phyloP scores from a whole-genome alignment of 208 protist genomes.

The Leishmania guyanensis region DNA sequence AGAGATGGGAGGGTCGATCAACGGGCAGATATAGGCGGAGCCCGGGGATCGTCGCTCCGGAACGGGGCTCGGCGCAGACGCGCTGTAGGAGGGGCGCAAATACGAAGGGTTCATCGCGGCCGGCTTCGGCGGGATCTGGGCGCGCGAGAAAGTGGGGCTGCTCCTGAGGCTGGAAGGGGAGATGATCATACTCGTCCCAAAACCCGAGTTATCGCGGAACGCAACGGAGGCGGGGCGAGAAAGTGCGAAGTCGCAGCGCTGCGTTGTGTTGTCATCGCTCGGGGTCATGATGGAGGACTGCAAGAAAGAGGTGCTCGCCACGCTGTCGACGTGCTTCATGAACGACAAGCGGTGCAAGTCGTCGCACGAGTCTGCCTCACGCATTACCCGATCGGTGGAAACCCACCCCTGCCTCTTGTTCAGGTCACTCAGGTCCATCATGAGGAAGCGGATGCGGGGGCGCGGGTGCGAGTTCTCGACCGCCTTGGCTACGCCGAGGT shows the following conservation, averaged over 20 bases:
- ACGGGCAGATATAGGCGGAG: constrained; percentile 5
- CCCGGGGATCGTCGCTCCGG: constrained; percentile 12
- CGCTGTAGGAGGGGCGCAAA: constrained; percentile 17
- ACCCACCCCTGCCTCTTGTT: constrained; percentile 60
- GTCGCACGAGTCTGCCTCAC: constrained; percentile 40
- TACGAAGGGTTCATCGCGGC: constrained; percentile 8
- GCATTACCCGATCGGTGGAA: constrained; percentile 29
- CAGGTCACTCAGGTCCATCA: constrained; percentile 81
- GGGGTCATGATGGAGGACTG: constrained; percentile 37
- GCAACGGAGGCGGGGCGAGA: constrained; percentile 19
- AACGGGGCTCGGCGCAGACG: neutral
- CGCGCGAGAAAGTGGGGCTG: constrained; percentile 7
- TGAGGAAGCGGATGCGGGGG: constrained; percentile 72
- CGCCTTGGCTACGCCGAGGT: constrained; percentile 57
- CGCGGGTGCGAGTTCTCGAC: constrained; percentile 70
- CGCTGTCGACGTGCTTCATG: constrained; percentile 38
- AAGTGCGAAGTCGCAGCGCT: constrained; percentile 20
- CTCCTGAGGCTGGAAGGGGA: constrained; percentile 15
- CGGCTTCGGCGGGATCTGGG: constrained; percentile 20
- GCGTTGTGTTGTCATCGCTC: constrained; percentile 26
- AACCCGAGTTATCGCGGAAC: constrained; percentile 17
- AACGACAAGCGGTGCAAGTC: constrained; percentile 26
- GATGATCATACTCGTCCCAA: constrained; percentile 14
- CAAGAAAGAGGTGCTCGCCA: constrained; percentile 26
- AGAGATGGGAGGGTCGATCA: constrained; percentile 10